Percentiles rank a stretch among this genome's conserved stretches.
Evolutionary conservation across 2,329 filamentous ascomycete genomes (phyloP).

Genomic region (Alternaria rosae): DNA sequence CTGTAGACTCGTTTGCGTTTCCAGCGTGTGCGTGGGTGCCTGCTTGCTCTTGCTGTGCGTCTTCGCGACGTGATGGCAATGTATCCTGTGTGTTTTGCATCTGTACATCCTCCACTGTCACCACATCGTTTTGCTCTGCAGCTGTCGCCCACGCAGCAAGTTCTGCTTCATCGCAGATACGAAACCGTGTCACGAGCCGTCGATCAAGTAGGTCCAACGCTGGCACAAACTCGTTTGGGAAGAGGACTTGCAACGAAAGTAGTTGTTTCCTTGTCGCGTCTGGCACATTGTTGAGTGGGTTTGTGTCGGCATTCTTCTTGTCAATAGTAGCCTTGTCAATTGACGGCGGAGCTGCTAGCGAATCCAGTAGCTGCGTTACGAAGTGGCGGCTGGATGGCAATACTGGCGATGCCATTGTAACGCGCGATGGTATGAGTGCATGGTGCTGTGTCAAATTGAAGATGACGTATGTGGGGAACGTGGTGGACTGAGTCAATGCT

Average conservation of each 20-base stretch:
- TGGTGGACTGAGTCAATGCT: conserved; percentile 27
- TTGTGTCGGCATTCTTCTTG: conserved; percentile 31
- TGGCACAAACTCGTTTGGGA: conserved; percentile 80
- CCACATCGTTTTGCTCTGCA: neutral
- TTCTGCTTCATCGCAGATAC: conserved; percentile 11
- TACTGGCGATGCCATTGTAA: conserved; percentile 19
- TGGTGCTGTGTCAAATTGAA: neutral
- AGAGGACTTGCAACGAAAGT: conserved; percentile 84
- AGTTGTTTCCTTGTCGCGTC: conserved; percentile 58
- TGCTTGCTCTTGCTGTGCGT: neutral
- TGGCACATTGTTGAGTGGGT: conserved; percentile 51
- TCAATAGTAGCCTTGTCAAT: conserved; percentile 23
- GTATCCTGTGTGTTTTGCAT: neutral
- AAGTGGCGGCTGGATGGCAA: conserved; percentile 39
- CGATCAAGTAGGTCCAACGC: conserved; percentile 89
- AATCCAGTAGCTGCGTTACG: conserved; percentile 44
- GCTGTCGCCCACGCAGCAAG: neutral
- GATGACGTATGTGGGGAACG: conserved; percentile 26
- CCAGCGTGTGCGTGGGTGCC: neutral
- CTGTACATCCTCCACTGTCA: neutral
- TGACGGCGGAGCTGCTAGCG: conserved; percentile 22
- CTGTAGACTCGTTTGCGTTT: neutral
- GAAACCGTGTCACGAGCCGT: conserved; percentile 68
- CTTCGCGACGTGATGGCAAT: neutral
- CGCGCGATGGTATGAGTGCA: conserved; percentile 10